Evolutionary conservation across 2,329 filamentous ascomycete genomes (phyloP).

Genomic region (Neophaeococcomyces mojaviensis): DNA sequence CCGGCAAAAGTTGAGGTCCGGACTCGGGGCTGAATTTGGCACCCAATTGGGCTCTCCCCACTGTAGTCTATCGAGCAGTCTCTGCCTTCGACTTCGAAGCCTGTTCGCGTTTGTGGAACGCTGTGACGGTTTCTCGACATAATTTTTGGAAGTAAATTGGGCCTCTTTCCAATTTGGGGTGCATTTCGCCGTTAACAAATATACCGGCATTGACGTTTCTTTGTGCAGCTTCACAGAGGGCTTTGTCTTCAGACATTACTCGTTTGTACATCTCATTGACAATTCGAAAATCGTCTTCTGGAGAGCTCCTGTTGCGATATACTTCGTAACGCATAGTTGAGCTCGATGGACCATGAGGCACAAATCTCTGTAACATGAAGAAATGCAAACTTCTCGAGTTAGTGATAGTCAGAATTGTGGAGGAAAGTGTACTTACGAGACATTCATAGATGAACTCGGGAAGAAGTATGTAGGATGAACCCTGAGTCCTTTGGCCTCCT

Average conservation of each 20-base stretch:
- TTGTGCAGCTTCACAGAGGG: slow-evolving; percentile 52
- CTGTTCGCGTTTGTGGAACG: slow-evolving; percentile 43
- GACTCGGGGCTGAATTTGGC: too few species aligned
- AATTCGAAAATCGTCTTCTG: slow-evolving; percentile 50
- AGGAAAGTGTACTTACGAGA: slow-evolving; percentile 24
- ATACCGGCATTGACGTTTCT: slow-evolving; percentile 54
- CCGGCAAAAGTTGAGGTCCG: too few species aligned
- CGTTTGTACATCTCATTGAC: slow-evolving; percentile 56
- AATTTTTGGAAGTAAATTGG: slow-evolving; percentile 50
- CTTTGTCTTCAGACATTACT: slow-evolving; percentile 58
- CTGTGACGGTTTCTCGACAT: slow-evolving; percentile 42
- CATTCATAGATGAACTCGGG: slow-evolving; percentile 29
- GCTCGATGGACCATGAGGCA: slow-evolving; percentile 45
- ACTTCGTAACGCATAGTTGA: slow-evolving; percentile 56
- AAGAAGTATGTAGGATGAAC: slow-evolving; percentile 30
- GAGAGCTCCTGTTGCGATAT: slow-evolving; percentile 53
- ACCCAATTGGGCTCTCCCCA: too few species aligned
- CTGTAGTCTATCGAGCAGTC: slow-evolving; percentile 39
- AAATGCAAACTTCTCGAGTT: slow-evolving; percentile 43
- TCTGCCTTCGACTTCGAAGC: slow-evolving; percentile 41
- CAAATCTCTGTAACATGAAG: slow-evolving; percentile 56
- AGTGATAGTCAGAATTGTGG: slow-evolving; percentile 13
- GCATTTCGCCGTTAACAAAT: slow-evolving; percentile 55
- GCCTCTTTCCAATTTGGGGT: slow-evolving; percentile 54
- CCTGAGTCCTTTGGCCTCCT: slow-evolving; percentile 6